phyloP scores from a whole-genome alignment of 768 basidiomycete genomes.

The Mycena rebaudengoi region DNA sequence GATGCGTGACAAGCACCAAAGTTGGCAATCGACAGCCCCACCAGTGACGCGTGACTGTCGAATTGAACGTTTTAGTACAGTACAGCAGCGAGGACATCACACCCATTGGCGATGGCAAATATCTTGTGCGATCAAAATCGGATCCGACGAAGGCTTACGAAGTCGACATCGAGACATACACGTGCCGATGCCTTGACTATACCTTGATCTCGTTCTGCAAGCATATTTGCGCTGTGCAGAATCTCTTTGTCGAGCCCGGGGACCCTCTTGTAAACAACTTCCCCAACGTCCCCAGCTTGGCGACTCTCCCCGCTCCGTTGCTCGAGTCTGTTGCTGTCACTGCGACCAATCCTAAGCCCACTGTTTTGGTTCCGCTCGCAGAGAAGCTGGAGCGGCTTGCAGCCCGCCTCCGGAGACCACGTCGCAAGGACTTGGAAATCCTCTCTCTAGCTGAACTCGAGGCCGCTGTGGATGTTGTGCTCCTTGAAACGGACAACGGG shows the following conservation, averaged over 20 bases:
- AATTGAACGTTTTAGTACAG: too few species aligned
- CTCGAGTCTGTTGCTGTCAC: not conserved
- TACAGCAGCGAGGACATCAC: constrained; percentile 7
- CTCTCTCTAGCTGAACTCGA: not conserved
- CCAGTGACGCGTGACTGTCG: too few species aligned
- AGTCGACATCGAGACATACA: constrained; percentile 24
- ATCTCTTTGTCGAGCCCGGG: constrained; percentile 1
- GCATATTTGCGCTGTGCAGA: constrained; percentile 27
- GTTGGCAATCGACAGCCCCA: too few species aligned
- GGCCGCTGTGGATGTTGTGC: not conserved
- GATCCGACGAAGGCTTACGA: not conserved
- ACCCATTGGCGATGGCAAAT: not conserved
- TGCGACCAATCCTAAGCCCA: not conserved
- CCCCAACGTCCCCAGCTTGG: not conserved
- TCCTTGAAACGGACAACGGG: not conserved
- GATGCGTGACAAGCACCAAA: too few species aligned
- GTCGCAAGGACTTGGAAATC: not conserved
- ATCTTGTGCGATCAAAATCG: constrained; percentile 9
- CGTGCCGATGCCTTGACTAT: constrained; percentile 14
- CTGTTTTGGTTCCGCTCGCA: not conserved
- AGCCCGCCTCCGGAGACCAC: not conserved
- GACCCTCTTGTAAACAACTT: not conserved
- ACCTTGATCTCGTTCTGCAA: constrained; percentile 30
- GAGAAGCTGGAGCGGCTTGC: constrained; percentile 13
- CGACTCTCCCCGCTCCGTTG: not conserved